Conservation (phyloP, 495 filamentous ascomycete genomes). For the Entonaema liquescens region DNA sequence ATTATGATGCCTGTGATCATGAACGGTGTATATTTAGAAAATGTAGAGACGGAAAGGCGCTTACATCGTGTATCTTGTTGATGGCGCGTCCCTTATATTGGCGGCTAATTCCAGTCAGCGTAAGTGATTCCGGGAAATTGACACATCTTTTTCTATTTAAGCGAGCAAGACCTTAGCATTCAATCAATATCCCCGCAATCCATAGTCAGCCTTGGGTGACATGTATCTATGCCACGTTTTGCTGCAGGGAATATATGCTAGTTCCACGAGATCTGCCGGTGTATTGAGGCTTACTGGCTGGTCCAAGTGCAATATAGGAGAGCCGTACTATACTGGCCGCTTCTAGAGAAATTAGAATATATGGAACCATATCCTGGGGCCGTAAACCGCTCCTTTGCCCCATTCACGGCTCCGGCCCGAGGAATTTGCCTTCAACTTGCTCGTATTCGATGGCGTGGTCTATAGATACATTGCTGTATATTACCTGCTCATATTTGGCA, state of each 20-base stretch:
- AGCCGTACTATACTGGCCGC: background rate
- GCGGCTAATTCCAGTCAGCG: slow-evolving; percentile 33
- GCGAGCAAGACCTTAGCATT: background rate
- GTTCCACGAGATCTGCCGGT: slow-evolving; percentile 25
- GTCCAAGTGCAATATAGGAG: slow-evolving; percentile 19
- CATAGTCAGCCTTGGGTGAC: slow-evolving; percentile 2
- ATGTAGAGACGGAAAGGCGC: background rate
- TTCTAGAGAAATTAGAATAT: background rate
- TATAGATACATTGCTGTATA: slow-evolving; percentile 24
- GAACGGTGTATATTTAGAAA: slow-evolving; percentile 5
- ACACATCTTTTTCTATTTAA: slow-evolving; percentile 36
- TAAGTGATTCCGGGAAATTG: slow-evolving; percentile 30
- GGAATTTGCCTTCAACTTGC: slow-evolving; percentile 7
- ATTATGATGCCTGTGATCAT: background rate
- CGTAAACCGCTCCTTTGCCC: background rate
- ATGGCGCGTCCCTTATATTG: slow-evolving; percentile 10
- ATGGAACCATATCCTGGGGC: slow-evolving; percentile 2
- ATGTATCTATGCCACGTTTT: slow-evolving; percentile 29
- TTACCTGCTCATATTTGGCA: slow-evolving; percentile 15
- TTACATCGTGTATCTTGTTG: slow-evolving; percentile 9
- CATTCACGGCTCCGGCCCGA: slow-evolving; percentile 2
- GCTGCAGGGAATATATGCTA: slow-evolving; percentile 21
- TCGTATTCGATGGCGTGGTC: slow-evolving; percentile 1
- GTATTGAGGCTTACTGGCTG: slow-evolving; percentile 24
- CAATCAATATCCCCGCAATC: slow-evolving; percentile 24